Evolutionary conservation across 2,329 filamentous ascomycete genomes (phyloP).

Genomic region (Zasmidium citrigriseum): DNA sequence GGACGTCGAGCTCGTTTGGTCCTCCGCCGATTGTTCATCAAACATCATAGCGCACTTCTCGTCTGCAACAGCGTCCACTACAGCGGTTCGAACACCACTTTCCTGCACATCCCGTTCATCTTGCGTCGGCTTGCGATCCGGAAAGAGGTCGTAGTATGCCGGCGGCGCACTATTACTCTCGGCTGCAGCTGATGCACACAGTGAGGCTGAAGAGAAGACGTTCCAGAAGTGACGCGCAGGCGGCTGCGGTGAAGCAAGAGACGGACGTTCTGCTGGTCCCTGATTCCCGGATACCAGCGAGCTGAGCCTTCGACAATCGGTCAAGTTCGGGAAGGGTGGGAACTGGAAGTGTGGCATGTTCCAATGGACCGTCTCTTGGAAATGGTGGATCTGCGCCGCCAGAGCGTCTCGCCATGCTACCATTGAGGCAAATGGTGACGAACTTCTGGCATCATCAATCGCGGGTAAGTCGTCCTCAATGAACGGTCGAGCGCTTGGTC

Average conservation of each 20-base stretch:
- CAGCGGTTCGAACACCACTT: neutral
- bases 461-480: neutral
- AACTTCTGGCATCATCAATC: neutral
- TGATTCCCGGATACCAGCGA: neutral
- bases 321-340: slow-evolving; percentile 42
- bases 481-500: neutral
- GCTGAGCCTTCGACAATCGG: neutral
- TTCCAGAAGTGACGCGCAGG: neutral
- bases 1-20: neutral
- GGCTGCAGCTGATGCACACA: neutral
- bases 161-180: neutral
- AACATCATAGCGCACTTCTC: slow-evolving; percentile 8
- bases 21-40: neutral
- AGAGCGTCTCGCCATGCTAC: slow-evolving; percentile 73
- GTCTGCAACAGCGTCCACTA: slow-evolving; percentile 7
- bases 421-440: slow-evolving; percentile 53
- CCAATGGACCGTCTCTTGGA: slow-evolving; percentile 70
- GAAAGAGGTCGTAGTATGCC: slow-evolving; percentile 2
- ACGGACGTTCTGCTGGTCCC: neutral
- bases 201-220: slow-evolving; percentile 5
- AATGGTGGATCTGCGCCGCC: slow-evolving; percentile 71
- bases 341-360: slow-evolving; percentile 62
- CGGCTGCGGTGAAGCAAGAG: slow-evolving; percentile 2
- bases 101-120: neutral
- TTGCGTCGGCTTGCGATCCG: neutral